A percentile compares a stretch with the other conserved stretches of the same genome.
These are phyloP conservation scores for Fusarium sp. DNA, from an alignment of 2,329 filamentous ascomycete species.

Conservation along the genomic window DNA sequence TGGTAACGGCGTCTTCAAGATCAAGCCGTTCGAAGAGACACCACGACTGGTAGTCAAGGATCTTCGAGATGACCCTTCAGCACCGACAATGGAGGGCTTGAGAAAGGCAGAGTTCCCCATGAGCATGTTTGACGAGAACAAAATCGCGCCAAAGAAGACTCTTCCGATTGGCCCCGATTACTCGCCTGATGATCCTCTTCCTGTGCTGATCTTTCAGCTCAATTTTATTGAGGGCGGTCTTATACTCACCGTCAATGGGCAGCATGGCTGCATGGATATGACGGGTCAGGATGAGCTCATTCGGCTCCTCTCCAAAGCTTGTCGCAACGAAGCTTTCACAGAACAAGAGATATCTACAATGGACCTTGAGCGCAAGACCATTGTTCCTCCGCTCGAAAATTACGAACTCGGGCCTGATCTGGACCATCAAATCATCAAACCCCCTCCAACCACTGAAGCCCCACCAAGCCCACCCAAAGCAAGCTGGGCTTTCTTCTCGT, in stretches of 20 bases:
- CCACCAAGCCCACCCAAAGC: slow-evolving; percentile 41
- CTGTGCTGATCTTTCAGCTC: slow-evolving; percentile 59
- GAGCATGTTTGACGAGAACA: slow-evolving; percentile 57
- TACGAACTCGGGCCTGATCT: slow-evolving; percentile 50
- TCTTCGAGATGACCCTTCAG: slow-evolving; percentile 46
- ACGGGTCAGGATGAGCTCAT: slow-evolving; percentile 59
- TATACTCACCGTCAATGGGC: slow-evolving; percentile 58
- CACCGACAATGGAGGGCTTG: slow-evolving; percentile 52
- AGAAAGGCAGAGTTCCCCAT: slow-evolving; percentile 54
- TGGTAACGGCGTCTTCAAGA: slow-evolving; percentile 50
- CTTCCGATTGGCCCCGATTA: slow-evolving; percentile 45
- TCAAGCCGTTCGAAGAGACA: slow-evolving; percentile 46
- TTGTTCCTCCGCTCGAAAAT: slow-evolving; percentile 54
- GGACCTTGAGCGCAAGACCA: slow-evolving; percentile 51
- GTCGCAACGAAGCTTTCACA: slow-evolving; percentile 55
- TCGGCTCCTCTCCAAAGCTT: slow-evolving; percentile 59
- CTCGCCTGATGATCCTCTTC: slow-evolving; percentile 34
- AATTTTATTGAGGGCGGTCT: slow-evolving; percentile 61
- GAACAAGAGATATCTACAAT: slow-evolving; percentile 54
- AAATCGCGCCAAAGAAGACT: slow-evolving; percentile 54
- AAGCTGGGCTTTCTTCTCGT: slow-evolving; percentile 58
- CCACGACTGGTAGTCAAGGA: slow-evolving; percentile 55
- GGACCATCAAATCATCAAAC: slow-evolving; percentile 47
- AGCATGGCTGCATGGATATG: slow-evolving; percentile 63
- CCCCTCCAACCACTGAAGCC: slow-evolving; percentile 11